phyloP scores from a whole-genome alignment of 768 basidiomycete genomes.

The Boletus vinaceobasis region DNA sequence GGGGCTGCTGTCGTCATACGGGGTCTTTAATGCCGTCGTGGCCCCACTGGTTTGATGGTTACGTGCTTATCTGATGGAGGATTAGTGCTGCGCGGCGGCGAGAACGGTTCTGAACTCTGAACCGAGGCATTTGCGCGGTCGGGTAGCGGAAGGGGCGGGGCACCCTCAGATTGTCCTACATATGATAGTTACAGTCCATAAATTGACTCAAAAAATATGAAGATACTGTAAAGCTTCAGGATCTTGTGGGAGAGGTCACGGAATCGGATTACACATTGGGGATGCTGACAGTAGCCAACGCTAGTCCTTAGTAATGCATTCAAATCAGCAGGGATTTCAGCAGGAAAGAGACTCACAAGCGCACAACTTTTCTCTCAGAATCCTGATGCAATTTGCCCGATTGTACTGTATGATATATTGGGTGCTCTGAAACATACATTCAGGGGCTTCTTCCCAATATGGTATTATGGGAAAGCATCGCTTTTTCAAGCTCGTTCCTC shows the following conservation, averaged over 20 bases:
- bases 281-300: neutral
- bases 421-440: too few species aligned
- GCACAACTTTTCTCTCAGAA: too few species aligned
- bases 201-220: too few species aligned
- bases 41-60: neutral
- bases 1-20: neutral
- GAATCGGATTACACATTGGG: neutral
- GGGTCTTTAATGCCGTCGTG: neutral
- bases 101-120: too few species aligned
- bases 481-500: neutral
- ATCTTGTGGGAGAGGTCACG: neutral
- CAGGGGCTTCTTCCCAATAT: conserved; percentile 1
- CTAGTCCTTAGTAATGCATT: too few species aligned
- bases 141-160: too few species aligned
- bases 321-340: neutral
- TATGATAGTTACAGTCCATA: too few species aligned
- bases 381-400: neutral
- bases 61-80: neutral
- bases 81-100: too few species aligned
- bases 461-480: conserved; percentile 10
- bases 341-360: neutral
- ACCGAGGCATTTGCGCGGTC: too few species aligned
- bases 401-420: neutral
- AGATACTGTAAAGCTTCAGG: too few species aligned
- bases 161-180: too few species aligned